Conservation (phyloP, 179 eudicot genomes). For the Spinacia oleracea region DNA sequence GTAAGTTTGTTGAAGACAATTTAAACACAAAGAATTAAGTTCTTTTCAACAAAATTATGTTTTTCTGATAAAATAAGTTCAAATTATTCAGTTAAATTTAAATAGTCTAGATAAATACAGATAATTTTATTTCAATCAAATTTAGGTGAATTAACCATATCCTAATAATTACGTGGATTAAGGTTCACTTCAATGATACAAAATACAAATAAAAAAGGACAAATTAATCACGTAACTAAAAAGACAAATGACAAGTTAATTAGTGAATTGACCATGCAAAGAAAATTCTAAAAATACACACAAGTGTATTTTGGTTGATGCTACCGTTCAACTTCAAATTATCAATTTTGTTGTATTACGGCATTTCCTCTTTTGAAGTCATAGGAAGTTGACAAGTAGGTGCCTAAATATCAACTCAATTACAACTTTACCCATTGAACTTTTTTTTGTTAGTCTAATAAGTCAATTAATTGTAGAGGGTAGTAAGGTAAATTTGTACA, state of each 20-base stretch:
- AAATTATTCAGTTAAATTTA: too few relatives aligned
- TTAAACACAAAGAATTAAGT: too few relatives aligned
- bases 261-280: not conserved
- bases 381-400: conserved; percentile 20
- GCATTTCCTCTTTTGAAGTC: not conserved
- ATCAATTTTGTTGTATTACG: not conserved
- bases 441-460: not conserved
- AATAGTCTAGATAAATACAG: too few relatives aligned
- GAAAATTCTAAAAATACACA: not conserved
- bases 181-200: not conserved
- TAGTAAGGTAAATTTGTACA: not conserved
- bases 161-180: not conserved
- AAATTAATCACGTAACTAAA: conserved; percentile 13
- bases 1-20: too few relatives aligned
- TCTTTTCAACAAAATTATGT: too few relatives aligned
- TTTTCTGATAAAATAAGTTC: too few relatives aligned
- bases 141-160: too few relatives aligned
- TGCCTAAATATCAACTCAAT: not conserved
- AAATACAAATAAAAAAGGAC: not conserved
- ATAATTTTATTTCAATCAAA: too few relatives aligned
- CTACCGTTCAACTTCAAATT: conserved; percentile 17
- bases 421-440: not conserved
- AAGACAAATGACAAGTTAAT: not conserved
- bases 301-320: conserved; percentile 19
- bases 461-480: not conserved